phyloP scores from a whole-genome alignment of 2,329 filamentous ascomycete genomes.

The Diaporthe amygdali region DNA sequence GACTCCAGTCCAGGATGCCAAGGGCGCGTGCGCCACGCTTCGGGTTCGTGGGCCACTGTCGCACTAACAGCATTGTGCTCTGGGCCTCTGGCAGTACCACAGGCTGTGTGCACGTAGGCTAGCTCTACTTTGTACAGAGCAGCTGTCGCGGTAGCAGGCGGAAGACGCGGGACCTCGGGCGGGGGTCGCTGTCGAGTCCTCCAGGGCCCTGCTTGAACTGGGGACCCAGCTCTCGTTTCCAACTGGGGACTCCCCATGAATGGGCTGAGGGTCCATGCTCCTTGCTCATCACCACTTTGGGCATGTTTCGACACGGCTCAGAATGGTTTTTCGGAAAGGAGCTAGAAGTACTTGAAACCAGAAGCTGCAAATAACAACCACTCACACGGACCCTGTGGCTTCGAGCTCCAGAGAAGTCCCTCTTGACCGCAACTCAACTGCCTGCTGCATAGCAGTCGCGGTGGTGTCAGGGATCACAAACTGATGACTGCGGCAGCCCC shows the following conservation, averaged over 20 bases:
- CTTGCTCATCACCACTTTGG: conserved; percentile 14
- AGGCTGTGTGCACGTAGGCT: not conserved
- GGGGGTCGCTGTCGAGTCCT: conserved; percentile 1
- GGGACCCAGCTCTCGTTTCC: conserved; percentile 13
- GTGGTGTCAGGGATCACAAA: not conserved
- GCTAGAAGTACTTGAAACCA: conserved; percentile 27
- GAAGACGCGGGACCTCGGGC: conserved; percentile 9
- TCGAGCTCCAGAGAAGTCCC: not conserved
- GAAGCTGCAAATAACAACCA: not conserved
- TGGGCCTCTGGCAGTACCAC: not conserved
- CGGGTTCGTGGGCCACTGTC: not conserved
- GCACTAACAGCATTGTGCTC: not conserved
- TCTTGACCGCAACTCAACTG: not conserved
- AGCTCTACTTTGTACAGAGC: not conserved
- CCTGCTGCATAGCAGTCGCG: not conserved
- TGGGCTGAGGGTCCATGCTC: conserved; percentile 11
- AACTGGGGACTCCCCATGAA: not conserved
- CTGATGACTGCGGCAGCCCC: conserved; percentile 1
- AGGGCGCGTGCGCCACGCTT: conserved; percentile 14
- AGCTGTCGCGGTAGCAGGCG: not conserved
- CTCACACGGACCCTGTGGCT: not conserved
- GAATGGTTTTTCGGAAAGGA: conserved; percentile 23
- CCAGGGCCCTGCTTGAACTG: conserved; percentile 4
- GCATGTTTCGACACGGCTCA: conserved; percentile 21
- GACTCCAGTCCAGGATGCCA: conserved; percentile 2